phyloP scores from a whole-genome alignment of 1,139 yeast species.

The Ogataea hybrid region DNA sequence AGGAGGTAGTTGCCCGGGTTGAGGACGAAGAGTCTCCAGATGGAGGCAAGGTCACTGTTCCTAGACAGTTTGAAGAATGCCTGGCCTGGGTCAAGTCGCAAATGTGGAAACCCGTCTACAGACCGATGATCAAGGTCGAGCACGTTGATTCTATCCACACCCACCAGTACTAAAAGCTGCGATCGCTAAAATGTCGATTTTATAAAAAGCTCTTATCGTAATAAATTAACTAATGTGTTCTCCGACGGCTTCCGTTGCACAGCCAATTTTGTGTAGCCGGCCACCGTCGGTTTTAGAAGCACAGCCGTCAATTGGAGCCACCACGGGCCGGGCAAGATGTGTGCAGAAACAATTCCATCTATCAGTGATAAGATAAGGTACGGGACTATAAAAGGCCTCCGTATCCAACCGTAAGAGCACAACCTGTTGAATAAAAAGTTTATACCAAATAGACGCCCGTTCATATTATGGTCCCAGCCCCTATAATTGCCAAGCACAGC shows the following conservation, averaged over 20 bases:
- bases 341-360: not conserved
- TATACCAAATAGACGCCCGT: not conserved
- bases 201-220: not conserved
- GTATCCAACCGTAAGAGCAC: not conserved
- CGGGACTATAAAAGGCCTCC: slow-evolving; percentile 1
- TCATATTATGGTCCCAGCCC: slow-evolving; percentile 10
- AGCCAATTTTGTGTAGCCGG: slow-evolving; percentile 4
- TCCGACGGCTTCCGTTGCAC: slow-evolving; percentile 10
- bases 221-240: slow-evolving; percentile 1
- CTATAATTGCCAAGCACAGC: slow-evolving; percentile 5
- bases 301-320: slow-evolving; percentile 2
- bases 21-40: slow-evolving; percentile 55
- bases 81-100: slow-evolving; percentile 86
- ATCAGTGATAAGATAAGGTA: not conserved
- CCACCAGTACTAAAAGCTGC: slow-evolving; percentile 49
- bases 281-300: slow-evolving; percentile 9
- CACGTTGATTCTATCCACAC: slow-evolving; percentile 73
- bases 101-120: slow-evolving; percentile 94
- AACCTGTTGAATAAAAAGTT: not conserved
- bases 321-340: not conserved
- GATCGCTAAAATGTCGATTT: not conserved
- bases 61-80: slow-evolving; percentile 77
- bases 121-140: slow-evolving; percentile 80
- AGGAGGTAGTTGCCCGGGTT: slow-evolving; percentile 83
- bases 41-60: slow-evolving; percentile 66